These are phyloP conservation scores for Stagonosporopsis tanaceti DNA, from an alignment of 2,329 filamentous ascomycete genomes.

Conservation along the genomic window DNA sequence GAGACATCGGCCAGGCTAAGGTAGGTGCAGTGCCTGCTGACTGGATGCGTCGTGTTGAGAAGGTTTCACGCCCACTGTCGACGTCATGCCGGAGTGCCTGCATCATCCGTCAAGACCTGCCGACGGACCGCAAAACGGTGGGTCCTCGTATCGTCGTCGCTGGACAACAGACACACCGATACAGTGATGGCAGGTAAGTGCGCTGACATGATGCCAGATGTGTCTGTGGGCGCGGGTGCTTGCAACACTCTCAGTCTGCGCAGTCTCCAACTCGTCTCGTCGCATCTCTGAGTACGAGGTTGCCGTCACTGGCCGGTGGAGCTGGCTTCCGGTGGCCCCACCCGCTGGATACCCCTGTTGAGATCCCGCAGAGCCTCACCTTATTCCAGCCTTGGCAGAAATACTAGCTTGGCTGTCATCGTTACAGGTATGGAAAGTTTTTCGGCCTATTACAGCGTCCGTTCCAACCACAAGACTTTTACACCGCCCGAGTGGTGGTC, in stretches of 20 bases:
- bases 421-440: background rate
- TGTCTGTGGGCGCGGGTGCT: background rate
- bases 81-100: slow-evolving; percentile 17
- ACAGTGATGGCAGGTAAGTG: background rate
- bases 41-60: background rate
- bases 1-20: slow-evolving; percentile 13
- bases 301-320: background rate
- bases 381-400: slow-evolving; percentile 12
- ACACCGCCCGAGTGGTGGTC: background rate
- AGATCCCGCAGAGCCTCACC: slow-evolving; percentile 25
- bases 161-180: background rate
- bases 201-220: background rate
- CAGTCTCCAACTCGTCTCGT: background rate
- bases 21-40: background rate
- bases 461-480: background rate
- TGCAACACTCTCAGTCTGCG: background rate
- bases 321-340: background rate
- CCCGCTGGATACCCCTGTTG: slow-evolving; percentile 10
- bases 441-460: background rate
- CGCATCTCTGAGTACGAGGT: background rate
- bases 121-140: slow-evolving; percentile 14
- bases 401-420: background rate
- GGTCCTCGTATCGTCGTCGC: background rate
- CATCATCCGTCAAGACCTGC: slow-evolving; percentile 19
- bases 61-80: slow-evolving; percentile 7